These are phyloP conservation scores for Discostella stelligeroides DNA, from an alignment of 108 stramenopile genomes.

Conservation along the genomic window DNA sequence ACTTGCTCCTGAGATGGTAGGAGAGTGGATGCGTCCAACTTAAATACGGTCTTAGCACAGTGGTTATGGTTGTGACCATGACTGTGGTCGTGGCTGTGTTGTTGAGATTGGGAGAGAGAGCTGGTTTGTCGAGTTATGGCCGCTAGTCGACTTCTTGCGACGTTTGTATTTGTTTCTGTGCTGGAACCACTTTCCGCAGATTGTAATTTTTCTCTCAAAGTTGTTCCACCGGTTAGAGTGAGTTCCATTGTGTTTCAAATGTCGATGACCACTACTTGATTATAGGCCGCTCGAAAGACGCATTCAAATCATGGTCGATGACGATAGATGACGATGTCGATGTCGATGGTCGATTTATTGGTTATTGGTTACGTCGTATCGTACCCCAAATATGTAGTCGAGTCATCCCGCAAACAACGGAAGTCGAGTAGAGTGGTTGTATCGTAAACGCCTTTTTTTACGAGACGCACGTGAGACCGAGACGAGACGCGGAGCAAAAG, in stretches of 20 bases:
- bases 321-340: no score
- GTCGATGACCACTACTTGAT: no score
- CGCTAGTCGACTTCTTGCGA: not conserved
- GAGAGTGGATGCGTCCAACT: constrained; percentile 47
- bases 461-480: no score
- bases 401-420: no score
- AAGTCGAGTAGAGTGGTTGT: no score
- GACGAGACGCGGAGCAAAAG: no score
- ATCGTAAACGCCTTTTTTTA: no score
- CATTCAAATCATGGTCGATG: no score
- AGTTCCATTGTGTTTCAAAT: constrained; percentile 50
- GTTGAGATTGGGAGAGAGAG: constrained; percentile 25
- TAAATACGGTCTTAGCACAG: constrained; percentile 27
- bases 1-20: constrained; percentile 55
- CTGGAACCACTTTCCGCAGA: not conserved
- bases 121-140: not conserved
- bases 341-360: no score
- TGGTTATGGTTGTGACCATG: constrained; percentile 26
- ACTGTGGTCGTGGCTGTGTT: constrained; percentile 28
- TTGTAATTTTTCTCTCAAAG: constrained; percentile 26
- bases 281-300: no score
- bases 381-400: no score
- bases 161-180: not conserved
- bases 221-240: constrained; percentile 73
- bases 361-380: no score